Base-by-base conservation (phyloP, 495 filamentous ascomycete genomes). In the Aspergillus incahuasiensis region DNA sequence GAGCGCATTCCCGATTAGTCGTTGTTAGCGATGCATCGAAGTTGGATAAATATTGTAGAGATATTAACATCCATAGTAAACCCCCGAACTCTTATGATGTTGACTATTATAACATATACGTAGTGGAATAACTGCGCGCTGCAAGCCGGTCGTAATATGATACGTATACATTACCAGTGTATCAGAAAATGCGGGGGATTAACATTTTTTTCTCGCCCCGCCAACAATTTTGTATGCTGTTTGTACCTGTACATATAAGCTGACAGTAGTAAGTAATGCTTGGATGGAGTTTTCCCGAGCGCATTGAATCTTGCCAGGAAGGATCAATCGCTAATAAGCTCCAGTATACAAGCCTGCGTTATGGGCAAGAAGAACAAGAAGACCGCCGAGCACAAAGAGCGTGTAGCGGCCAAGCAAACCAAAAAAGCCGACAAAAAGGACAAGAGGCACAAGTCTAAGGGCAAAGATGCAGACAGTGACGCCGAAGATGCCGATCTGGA, bases 401-500 rank as follows among this genome's bases (percentile, higher is more conserved):
- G 79, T 34, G 70, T 78, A 47, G 74, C 77, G 22, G 77, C 78
- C 21, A 82, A 81, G 59, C 75, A 79, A 54, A 66, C 68, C 35
- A 82, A 81, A 55, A 91, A 90, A 71, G 78, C 83, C 42, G 78
- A 82, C 20, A 76, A 82, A 67, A 89, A 88, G 71, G 89, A 91
- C 76, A 92, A 90, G 77, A 85, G 78, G 68, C 73, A 77, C 49
- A 89, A 87, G 71, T 69, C 74, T 28, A 81, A 81, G 60, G 73
- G 74, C 63, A 65, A 66, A 32, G 76, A 80, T 61, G 85, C 82
- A 21, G 89, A 90, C 64, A 91, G 87, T 67, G 88, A 94, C 65
- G 88, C 76, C 35, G 91, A 96, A 73, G 91, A 96, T 61, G 84
- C 92, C n/a, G 94, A 98, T 72, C 76, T 98, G 40, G 94, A 98